phyloP scores from a whole-genome alignment of 306 rosid genomes.

The Bauhinia variegata region DNA sequence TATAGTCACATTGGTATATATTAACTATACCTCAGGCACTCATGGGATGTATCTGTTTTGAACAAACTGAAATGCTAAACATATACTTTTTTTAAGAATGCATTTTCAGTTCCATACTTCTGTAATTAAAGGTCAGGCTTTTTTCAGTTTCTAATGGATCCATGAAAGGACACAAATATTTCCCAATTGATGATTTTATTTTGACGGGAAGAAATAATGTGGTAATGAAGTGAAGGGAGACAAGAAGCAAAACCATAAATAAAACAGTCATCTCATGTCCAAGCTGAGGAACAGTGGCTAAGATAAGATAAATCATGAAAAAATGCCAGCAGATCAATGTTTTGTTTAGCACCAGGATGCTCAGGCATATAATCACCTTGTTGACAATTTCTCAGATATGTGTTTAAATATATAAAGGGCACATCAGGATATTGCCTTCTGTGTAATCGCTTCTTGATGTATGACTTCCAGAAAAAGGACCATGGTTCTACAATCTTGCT shows the following conservation, averaged over 20 bases:
- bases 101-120: slow-evolving; percentile 19
- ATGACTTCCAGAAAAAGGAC: slow-evolving; percentile 3
- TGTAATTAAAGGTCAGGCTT: slow-evolving; percentile 25
- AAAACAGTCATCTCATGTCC: neutral
- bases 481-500: slow-evolving; percentile 3
- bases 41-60: slow-evolving; percentile 28
- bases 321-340: neutral
- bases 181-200: slow-evolving; percentile 17
- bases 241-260: neutral
- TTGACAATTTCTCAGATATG: neutral
- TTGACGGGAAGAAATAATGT: neutral
- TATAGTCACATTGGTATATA: slow-evolving; percentile 27
- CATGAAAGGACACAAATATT: neutral
- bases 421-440: slow-evolving; percentile 1
- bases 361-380: neutral
- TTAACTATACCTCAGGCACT: slow-evolving; percentile 29
- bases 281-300: neutral
- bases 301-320: neutral
- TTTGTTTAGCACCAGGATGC: too few species aligned
- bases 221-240: too few species aligned
- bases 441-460: slow-evolving; percentile 9
- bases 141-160: slow-evolving; percentile 2
- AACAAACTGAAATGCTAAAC: neutral
- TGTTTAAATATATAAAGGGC: slow-evolving; percentile 21
- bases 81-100: neutral